A percentile compares a stretch with the other conserved stretches of the same genome.
phyloP scores from a whole-genome alignment of 2,329 filamentous ascomycete species.

The Microcyclospora pomicola region DNA sequence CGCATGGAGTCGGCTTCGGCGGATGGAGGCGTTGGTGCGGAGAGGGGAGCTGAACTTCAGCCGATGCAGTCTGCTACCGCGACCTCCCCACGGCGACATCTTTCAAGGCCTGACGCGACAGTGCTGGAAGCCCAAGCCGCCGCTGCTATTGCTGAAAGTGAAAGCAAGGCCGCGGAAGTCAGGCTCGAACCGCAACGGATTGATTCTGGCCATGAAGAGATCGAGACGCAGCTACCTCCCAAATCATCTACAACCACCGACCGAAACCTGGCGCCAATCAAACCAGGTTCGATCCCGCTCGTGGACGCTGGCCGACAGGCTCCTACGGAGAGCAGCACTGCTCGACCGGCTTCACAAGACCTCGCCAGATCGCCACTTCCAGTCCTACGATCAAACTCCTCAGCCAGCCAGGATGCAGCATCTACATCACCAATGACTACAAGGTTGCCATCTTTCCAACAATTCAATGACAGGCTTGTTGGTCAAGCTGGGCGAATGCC shows the following conservation, averaged over 20 bases:
- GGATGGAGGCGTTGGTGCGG: too few species aligned
- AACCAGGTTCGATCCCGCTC: background rate
- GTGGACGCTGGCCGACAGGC: too few species aligned
- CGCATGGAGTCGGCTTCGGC: background rate
- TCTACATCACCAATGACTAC: slow-evolving; percentile 12
- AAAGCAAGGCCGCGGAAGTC: too few species aligned
- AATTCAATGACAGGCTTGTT: slow-evolving; percentile 11
- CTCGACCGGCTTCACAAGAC: slow-evolving; percentile 1
- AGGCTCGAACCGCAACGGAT: too few species aligned
- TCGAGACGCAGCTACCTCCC: too few species aligned
- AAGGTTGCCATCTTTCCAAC: slow-evolving; percentile 20
- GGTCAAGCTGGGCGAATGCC: slow-evolving; percentile 6
- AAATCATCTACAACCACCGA: background rate
- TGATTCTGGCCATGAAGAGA: too few species aligned
- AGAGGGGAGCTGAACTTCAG: too few species aligned
- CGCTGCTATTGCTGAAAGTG: too few species aligned
- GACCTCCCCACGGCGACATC: too few species aligned
- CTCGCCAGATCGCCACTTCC: slow-evolving; percentile 12
- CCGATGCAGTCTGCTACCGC: too few species aligned
- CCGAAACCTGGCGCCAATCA: background rate
- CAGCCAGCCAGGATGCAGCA: slow-evolving; percentile 7
- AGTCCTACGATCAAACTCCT: slow-evolving; percentile 11
- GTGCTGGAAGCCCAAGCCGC: too few species aligned
- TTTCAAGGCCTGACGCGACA: too few species aligned
- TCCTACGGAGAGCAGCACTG: background rate